Conservation (phyloP, 1,284 basidiomycete species). For the Apiotrichum porosum region DNA sequence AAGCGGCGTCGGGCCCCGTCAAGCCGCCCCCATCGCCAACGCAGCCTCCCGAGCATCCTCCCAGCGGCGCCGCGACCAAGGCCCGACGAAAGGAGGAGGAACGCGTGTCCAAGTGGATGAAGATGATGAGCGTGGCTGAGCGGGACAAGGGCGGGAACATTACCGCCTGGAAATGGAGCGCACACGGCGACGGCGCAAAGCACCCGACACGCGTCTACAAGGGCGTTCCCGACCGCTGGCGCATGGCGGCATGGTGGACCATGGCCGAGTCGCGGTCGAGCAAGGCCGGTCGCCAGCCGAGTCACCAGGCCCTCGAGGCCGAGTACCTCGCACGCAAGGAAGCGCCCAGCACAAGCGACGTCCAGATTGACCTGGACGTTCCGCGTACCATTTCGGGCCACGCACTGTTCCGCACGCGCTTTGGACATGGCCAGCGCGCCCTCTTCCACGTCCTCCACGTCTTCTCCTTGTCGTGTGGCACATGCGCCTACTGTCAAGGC, state of each 20-base stretch:
- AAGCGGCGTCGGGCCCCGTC: background rate
- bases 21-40: slow-evolving; percentile 7
- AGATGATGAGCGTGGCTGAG: slow-evolving; percentile 65
- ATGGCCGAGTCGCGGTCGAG: slow-evolving; percentile 52
- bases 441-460: slow-evolving; percentile 92
- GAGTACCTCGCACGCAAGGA: slow-evolving; percentile 65
- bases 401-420: slow-evolving; percentile 89
- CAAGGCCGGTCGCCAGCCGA: background rate
- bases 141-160: slow-evolving; percentile 73
- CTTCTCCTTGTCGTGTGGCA: slow-evolving; percentile 74
- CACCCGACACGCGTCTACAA: slow-evolving; percentile 63
- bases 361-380: slow-evolving; percentile 98
- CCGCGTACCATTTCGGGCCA: slow-evolving; percentile 94
- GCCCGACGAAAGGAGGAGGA: slow-evolving; percentile 57
- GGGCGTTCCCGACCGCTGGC: slow-evolving; percentile 94
- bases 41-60: slow-evolving; percentile 9
- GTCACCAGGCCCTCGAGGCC: slow-evolving; percentile 25
- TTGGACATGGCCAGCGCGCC: slow-evolving; percentile 88
- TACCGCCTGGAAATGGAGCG: slow-evolving; percentile 64
- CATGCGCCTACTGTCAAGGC: slow-evolving; percentile 98
- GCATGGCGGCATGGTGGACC: slow-evolving; percentile 84
- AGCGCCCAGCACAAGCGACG: slow-evolving; percentile 78
- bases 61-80: slow-evolving; percentile 8
- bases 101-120: slow-evolving; percentile 78
- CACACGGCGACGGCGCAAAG: slow-evolving; percentile 59